These are phyloP conservation scores for Acanthamoeba healyi DNA, from an alignment of 208 protist species.

Conservation along the genomic window DNA sequence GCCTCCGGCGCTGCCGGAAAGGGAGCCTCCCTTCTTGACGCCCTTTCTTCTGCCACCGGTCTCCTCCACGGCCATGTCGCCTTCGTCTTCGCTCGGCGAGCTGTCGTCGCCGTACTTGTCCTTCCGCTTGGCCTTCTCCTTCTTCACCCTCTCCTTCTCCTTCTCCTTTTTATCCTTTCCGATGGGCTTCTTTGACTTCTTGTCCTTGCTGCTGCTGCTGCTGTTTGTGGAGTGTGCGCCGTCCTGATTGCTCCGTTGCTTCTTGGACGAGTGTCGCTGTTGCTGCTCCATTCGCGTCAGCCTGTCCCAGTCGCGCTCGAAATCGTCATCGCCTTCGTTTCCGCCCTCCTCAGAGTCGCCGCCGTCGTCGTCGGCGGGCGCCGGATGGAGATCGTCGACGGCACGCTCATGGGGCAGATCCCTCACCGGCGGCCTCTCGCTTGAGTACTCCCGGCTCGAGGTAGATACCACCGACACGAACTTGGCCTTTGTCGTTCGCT, in stretches of 20 bases:
- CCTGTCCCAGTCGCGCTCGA: slow-evolving; percentile 1
- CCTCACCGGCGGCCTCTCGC: background rate
- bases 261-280: background rate
- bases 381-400: background rate
- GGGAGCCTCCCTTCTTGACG: too few relatives aligned
- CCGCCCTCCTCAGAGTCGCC: background rate
- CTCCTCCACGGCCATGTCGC: background rate
- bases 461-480: background rate
- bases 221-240: background rate
- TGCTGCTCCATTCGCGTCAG: background rate
- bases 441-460: background rate
- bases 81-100: background rate
- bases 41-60: background rate
- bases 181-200: background rate
- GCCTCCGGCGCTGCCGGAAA: background rate
- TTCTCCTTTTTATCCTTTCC: background rate
- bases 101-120: background rate
- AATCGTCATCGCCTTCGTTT: background rate
- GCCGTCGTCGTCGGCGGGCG: background rate
- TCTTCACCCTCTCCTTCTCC: background rate
- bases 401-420: background rate
- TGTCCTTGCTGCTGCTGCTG: background rate
- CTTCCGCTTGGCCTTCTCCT: slow-evolving; percentile 12
- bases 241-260: background rate
- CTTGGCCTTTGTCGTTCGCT: background rate